These are phyloP conservation scores for Penicillium sp. DNA, from an alignment of 2,329 filamentous ascomycete species.

Conservation along the genomic window DNA sequence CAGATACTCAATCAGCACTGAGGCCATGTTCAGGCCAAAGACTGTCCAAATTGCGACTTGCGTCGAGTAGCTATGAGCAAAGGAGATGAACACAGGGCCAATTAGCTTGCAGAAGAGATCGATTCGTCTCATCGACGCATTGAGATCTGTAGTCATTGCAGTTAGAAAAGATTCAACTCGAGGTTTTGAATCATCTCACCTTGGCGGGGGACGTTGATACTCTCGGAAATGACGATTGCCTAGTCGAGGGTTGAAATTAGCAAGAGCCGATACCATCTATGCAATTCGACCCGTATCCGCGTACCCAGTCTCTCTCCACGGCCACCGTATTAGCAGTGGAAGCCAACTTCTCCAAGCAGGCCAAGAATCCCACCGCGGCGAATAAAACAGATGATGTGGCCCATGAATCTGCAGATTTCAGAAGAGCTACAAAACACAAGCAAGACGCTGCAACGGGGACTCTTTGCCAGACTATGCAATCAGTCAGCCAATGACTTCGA, in stretches of 20 bases:
- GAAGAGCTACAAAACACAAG: constrained; percentile 44
- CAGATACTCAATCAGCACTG: constrained; percentile 41
- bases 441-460: constrained; percentile 50
- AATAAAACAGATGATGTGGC: constrained; percentile 27
- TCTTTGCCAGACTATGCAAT: constrained; percentile 33
- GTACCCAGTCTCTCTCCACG: constrained; percentile 68
- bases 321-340: constrained; percentile 65
- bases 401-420: constrained; percentile 6
- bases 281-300: constrained; percentile 13
- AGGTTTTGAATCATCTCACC: constrained; percentile 16
- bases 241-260: constrained; percentile 2
- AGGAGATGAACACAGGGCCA: constrained; percentile 52
- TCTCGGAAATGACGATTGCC: constrained; percentile 33
- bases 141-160: constrained; percentile 37
- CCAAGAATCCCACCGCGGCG: constrained; percentile 50
- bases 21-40: constrained; percentile 44
- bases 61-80: constrained; percentile 47
- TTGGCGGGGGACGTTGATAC: constrained; percentile 42
- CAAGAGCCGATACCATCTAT: background rate
- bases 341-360: constrained; percentile 67
- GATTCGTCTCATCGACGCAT: constrained; percentile 57
- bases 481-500: background rate
- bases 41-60: constrained; percentile 48
- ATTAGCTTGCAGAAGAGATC: constrained; percentile 59
- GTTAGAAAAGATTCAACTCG: constrained; percentile 7